Base-by-base conservation (phyloP, 2,329 filamentous ascomycete species). In the Colletotrichum cordylinicola region DNA sequence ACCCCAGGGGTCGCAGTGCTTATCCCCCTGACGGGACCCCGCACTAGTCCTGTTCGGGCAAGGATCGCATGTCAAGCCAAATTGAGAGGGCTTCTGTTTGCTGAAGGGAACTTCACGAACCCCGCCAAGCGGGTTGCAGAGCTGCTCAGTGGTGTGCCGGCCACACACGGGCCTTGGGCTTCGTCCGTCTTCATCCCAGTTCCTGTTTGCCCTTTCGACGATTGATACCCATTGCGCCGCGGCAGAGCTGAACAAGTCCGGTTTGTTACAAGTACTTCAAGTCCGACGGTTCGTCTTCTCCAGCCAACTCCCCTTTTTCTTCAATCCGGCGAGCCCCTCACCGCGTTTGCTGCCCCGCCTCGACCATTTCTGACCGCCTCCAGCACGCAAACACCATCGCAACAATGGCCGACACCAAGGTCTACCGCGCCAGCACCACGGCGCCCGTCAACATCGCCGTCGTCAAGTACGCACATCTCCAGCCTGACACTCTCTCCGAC, bases 401-500 rank as follows among this genome's bases (percentile, higher is more conserved):
- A 78, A 69, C 6, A 78, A 90, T 90, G 88, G 85, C 87, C 37
- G 88, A 89, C 79, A 86, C 81, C 69, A 89, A 88, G 73, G 91
- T 98, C 82, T 96, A 98, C 89, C 94, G 96, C 81, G 95, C 97
- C 80, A 98, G 95, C 89, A 98, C 97, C 75, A 98, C 96, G 78
- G 97, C 97, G 55, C 97, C 96, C 16, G 96, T 98, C 83, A 98
- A 98, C 89, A 98, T 98, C 84, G 96, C 96, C 79, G 96, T 98
- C 74, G 97, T 98, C 88, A 98, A 98, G 94, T 98, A 82, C 69
- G 84, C 77, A 33, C 18, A n/a, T 21, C 21, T 78, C 72, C 80
- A 79, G 77, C 70, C 6, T n/a, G 2, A 8, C 4, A 0, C 9
- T 61, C 72, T 78, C 10, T 27, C 92, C 91, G 84, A 56, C 15